These are phyloP conservation scores for Clausena lansium DNA, from an alignment of 345 rosid genomes.

Conservation along the genomic window DNA sequence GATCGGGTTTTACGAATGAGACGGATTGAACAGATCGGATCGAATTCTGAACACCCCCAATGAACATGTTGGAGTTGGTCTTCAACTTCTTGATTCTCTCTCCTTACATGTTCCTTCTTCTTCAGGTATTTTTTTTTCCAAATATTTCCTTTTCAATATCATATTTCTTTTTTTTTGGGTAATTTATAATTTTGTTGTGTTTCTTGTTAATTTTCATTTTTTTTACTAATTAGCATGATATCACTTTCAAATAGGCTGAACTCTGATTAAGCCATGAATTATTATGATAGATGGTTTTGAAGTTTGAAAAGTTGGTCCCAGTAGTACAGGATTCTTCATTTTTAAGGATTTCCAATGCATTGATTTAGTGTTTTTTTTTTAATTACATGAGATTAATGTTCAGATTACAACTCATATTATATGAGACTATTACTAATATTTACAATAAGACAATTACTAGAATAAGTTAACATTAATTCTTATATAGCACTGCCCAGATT, in stretches of 20 bases:
- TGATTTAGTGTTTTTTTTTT: no score
- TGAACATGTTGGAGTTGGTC: conserved; percentile 17
- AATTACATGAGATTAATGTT: no score
- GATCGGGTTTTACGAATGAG: no score
- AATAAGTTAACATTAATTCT: no score
- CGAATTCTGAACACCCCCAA: no score
- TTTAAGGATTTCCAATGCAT: background rate
- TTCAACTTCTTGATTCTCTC: conserved; percentile 39
- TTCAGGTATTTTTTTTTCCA: conserved; percentile 30
- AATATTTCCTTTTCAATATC: background rate
- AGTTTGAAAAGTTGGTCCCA: background rate
- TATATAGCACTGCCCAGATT: no score
- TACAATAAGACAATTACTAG: no score
- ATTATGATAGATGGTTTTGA: no score
- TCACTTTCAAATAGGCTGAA: background rate
- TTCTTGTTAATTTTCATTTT: background rate
- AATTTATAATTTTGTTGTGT: background rate
- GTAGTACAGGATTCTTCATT: background rate
- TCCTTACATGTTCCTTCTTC: conserved; percentile 41
- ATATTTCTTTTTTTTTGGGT: background rate
- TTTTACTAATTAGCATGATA: background rate
- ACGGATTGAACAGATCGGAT: no score
- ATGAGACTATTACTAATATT: no score
- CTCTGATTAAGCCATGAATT: no score
- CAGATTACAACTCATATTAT: no score